Evolutionary conservation across 345 rosid species (phyloP).

Genomic region (Hibiscus tridactylites): DNA sequence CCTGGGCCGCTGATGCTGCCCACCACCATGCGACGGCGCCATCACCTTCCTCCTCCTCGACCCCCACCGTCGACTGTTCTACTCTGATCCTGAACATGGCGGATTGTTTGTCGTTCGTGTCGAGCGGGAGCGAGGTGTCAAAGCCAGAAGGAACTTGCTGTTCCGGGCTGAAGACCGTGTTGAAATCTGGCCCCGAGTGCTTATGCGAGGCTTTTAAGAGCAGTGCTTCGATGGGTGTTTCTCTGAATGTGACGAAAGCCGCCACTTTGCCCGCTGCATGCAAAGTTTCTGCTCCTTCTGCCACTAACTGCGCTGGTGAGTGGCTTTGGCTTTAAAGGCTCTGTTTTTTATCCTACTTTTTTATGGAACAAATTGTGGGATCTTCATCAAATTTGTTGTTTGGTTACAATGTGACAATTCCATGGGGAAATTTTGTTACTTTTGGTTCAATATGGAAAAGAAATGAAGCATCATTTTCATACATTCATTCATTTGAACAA

Average conservation of each 20-base stretch:
- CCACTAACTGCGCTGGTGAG: slow-evolving; percentile 59
- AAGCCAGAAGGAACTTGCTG: slow-evolving; percentile 60
- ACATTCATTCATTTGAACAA: not conserved
- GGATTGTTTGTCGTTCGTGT: slow-evolving; percentile 67
- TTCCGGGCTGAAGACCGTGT: slow-evolving; percentile 63
- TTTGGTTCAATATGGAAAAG: not conserved
- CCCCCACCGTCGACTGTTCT: slow-evolving; percentile 46
- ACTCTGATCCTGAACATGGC: slow-evolving; percentile 24
- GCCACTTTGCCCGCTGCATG: slow-evolving; percentile 64
- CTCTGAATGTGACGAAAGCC: slow-evolving; percentile 71
- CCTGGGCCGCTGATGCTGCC: slow-evolving; percentile 8
- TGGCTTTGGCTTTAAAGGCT: not conserved
- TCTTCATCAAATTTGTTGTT: not conserved
- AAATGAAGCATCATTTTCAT: not conserved
- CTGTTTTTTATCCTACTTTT: no score
- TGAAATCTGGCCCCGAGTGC: slow-evolving; percentile 52
- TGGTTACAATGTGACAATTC: not conserved
- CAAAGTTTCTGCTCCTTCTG: slow-evolving; percentile 68
- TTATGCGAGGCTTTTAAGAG: slow-evolving; percentile 73
- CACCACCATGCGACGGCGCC: slow-evolving; percentile 30
- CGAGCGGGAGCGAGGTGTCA: slow-evolving; percentile 45
- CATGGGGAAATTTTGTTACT: not conserved
- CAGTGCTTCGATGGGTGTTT: slow-evolving; percentile 62
- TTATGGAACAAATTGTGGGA: no score
- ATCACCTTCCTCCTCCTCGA: slow-evolving; percentile 25